Percentiles rank a stretch among this genome's conserved stretches.
Evolutionary conservation across 441 rosid species (phyloP).

Genomic region (Croton laevigatus): DNA sequence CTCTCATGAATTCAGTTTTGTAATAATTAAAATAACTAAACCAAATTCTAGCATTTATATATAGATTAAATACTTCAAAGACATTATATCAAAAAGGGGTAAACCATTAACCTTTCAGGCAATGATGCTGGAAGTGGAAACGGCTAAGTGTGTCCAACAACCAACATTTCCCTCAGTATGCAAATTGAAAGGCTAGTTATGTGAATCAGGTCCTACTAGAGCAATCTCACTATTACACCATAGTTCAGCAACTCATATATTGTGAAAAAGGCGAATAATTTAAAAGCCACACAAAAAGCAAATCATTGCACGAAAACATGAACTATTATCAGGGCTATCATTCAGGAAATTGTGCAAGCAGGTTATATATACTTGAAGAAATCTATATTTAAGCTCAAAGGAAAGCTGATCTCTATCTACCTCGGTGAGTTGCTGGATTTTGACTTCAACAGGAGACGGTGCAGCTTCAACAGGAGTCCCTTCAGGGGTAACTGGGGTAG

Average conservation of each 20-base stretch:
- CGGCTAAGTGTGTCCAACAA: too few species aligned
- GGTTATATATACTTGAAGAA: neutral
- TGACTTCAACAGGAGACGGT: slow-evolving; percentile 56
- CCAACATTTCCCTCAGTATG: neutral
- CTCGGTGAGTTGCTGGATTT: slow-evolving; percentile 75
- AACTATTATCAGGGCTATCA: neutral
- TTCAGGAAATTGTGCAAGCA: neutral
- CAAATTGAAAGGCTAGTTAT: neutral
- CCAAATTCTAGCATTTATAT: too few species aligned
- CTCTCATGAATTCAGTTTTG: too few species aligned
- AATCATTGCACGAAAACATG: neutral
- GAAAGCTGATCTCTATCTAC: slow-evolving; percentile 16
- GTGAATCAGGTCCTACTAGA: neutral
- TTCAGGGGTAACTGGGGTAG: slow-evolving; percentile 64
- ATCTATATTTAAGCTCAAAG: neutral
- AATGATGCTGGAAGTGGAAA: too few species aligned
- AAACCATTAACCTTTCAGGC: too few species aligned
- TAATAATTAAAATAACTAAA: too few species aligned
- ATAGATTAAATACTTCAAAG: too few species aligned
- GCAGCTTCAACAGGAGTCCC: slow-evolving; percentile 56
- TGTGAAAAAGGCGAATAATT: neutral
- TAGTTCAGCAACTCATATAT: neutral
- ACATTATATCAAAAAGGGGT: too few species aligned
- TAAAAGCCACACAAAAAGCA: neutral
- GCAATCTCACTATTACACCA: neutral